These are phyloP conservation scores for Lachnellula arida DNA, from an alignment of 2,329 filamentous ascomycete species.

Conservation along the genomic window DNA sequence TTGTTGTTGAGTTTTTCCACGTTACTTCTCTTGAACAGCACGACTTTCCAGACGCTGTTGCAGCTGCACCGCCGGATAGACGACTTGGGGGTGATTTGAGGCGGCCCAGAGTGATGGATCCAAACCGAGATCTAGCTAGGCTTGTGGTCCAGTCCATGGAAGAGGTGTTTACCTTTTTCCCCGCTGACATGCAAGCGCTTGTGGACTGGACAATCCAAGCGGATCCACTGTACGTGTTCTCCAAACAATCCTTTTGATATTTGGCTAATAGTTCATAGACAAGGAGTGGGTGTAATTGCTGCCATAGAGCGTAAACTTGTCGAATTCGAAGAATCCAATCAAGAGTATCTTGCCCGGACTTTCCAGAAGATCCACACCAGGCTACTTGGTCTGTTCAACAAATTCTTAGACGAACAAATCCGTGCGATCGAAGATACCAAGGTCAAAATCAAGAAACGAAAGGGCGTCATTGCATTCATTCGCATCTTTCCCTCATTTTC, in stretches of 20 bases:
- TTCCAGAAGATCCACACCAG: constrained; percentile 75
- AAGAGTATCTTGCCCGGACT: constrained; percentile 79
- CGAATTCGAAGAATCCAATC: constrained; percentile 82
- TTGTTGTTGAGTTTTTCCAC: constrained; percentile 95
- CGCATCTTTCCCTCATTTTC: constrained; percentile 86
- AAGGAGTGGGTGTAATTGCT: constrained; percentile 83
- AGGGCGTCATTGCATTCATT: constrained; percentile 93
- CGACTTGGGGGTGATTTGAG: constrained; percentile 70
- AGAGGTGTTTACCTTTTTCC: constrained; percentile 77
- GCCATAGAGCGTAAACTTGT: constrained; percentile 74
- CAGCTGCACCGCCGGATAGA: constrained; percentile 58
- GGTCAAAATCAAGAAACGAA: constrained; percentile 98
- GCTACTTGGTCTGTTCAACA: constrained; percentile 71
- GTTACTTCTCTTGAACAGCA: constrained; percentile 75
- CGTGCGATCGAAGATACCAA: constrained; percentile 96
- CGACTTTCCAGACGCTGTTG: constrained; percentile 80
- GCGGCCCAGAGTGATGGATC: constrained; percentile 75
- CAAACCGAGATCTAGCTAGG: constrained; percentile 80
- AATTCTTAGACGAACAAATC: constrained; percentile 92
- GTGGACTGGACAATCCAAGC: constrained; percentile 77
- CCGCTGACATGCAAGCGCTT: constrained; percentile 70
- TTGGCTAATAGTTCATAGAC: constrained; percentile 44
- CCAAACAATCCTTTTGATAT: neutral
- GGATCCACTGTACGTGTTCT: constrained; percentile 69
- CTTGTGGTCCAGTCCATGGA: constrained; percentile 85